Evolutionary conservation across 2,329 filamentous ascomycete species (phyloP).

Genomic region (Hypoxylon sp.): DNA sequence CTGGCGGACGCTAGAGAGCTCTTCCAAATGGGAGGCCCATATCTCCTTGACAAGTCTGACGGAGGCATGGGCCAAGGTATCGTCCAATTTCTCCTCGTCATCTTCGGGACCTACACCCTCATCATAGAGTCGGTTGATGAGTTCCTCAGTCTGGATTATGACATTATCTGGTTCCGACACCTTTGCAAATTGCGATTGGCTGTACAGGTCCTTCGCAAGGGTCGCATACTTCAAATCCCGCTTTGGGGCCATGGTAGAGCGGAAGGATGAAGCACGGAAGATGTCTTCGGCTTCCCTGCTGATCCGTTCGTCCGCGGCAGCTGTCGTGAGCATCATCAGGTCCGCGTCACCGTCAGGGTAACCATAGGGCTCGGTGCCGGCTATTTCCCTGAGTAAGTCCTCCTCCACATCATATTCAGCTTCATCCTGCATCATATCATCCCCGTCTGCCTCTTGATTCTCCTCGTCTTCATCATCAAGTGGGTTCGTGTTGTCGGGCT

Average conservation of each 20-base stretch:
- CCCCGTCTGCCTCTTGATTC: constrained; percentile 46
- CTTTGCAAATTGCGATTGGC: constrained; percentile 68
- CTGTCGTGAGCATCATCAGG: constrained; percentile 69
- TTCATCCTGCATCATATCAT: constrained; percentile 50
- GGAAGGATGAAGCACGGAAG: constrained; percentile 67
- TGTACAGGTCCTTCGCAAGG: constrained; percentile 80
- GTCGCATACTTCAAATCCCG: constrained; percentile 75
- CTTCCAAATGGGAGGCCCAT: constrained; percentile 70
- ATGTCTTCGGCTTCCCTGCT: constrained; percentile 70
- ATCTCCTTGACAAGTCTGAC: constrained; percentile 64
- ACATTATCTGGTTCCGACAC: constrained; percentile 79
- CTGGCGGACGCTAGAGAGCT: constrained; percentile 63
- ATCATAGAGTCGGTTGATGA: constrained; percentile 76
- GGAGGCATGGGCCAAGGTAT: constrained; percentile 68
- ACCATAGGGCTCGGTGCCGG: constrained; percentile 48
- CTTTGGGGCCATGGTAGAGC: constrained; percentile 57
- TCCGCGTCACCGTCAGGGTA: constrained; percentile 62
- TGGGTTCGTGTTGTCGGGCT: constrained; percentile 51
- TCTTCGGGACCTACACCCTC: constrained; percentile 71
- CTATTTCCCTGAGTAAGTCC: constrained; percentile 53
- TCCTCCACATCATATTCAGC: constrained; percentile 58
- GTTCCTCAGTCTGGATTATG: constrained; percentile 81
- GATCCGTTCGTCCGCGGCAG: constrained; percentile 68
- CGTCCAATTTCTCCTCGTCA: constrained; percentile 69
- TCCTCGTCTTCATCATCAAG: constrained; percentile 59